phyloP scores from a whole-genome alignment of 2,329 filamentous ascomycete species.

The Colletotrichum lupini region DNA sequence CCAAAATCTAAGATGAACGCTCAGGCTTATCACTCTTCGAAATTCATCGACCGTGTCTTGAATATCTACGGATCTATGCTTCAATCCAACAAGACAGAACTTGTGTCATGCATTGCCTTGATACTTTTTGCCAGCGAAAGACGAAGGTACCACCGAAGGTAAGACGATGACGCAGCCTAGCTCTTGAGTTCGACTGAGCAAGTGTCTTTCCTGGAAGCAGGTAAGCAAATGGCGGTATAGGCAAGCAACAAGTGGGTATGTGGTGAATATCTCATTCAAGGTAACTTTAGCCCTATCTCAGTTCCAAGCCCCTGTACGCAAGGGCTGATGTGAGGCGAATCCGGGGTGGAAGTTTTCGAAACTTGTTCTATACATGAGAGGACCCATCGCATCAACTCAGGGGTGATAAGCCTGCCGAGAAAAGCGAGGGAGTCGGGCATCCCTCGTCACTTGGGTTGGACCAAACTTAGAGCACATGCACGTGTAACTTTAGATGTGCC shows the following conservation, averaged over 20 bases:
- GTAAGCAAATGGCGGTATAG: background rate
- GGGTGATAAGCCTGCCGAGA: background rate
- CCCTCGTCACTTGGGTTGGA: too few species aligned
- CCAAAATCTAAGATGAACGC: background rate
- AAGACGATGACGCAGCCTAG: background rate
- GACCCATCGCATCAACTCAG: background rate
- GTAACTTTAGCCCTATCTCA: too few species aligned
- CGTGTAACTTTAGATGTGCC: too few species aligned
- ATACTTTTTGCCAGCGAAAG: background rate
- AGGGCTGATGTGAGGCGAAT: background rate
- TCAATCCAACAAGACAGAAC: background rate
- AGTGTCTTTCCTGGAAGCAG: background rate
- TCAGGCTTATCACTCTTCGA: background rate
- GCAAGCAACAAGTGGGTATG: background rate
- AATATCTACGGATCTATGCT: too few species aligned
- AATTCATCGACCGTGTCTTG: background rate
- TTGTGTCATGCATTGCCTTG: background rate
- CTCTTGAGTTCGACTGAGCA: background rate
- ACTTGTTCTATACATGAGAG: background rate
- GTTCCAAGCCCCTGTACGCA: background rate
- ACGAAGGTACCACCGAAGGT: background rate
- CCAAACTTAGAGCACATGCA: too few species aligned
- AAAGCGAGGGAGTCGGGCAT: background rate
- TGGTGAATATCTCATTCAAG: too few species aligned
- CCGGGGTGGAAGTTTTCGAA: background rate